Base-by-base conservation (phyloP, 192 early-diverging fungal genomes). In the Martensiomyces pterosporus region DNA sequence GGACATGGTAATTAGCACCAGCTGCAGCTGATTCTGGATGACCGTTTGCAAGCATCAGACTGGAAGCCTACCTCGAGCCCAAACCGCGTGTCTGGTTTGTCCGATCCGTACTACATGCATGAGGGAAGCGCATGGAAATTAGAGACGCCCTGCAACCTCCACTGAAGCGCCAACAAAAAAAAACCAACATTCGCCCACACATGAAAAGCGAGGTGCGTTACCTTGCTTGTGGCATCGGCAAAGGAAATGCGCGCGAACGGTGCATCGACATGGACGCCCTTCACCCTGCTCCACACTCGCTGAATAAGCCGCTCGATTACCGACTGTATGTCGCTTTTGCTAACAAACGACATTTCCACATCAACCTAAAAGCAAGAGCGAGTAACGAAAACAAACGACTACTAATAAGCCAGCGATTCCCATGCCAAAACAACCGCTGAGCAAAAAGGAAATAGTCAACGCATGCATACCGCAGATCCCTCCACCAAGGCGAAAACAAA, bases 61-160 rank as follows among this genome's bases (percentile, higher is more conserved):
- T 12, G 29, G 8, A 4, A 14, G 16, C 47, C 42, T 62, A 88
- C 80, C 78, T 88, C 81, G 47, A 96, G 65, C 12, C 76, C 88
- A 67, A 84, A 91, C 21, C 93, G 68, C 1, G 82, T 82, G 60
- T 96, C 91, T 0, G 93, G 93, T 54, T 96, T 96, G 53, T 96
- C 93, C 0, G 89, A 90, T 1, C 93, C 93, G 69, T 85, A 96
- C 66, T 32, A 32, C 29, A 32, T n/a, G n/a, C n/a, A n/a, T n/a
- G n/a, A n/a, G n/a, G n/a, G n/a, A n/a, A n/a, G n/a, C n/a, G n/a
- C n/a, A n/a, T n/a, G n/a, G n/a, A n/a, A n/a, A n/a, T n/a, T n/a
- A n/a, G n/a, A n/a, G n/a, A n/a, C n/a, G n/a, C n/a, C n/a, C n/a
- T n/a, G n/a, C n/a, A n/a, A n/a, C n/a, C n/a, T n/a, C n/a, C n/a